These are phyloP conservation scores for Trametes sp. DNA, from an alignment of 1,284 basidiomycete genomes.

Conservation along the genomic window DNA sequence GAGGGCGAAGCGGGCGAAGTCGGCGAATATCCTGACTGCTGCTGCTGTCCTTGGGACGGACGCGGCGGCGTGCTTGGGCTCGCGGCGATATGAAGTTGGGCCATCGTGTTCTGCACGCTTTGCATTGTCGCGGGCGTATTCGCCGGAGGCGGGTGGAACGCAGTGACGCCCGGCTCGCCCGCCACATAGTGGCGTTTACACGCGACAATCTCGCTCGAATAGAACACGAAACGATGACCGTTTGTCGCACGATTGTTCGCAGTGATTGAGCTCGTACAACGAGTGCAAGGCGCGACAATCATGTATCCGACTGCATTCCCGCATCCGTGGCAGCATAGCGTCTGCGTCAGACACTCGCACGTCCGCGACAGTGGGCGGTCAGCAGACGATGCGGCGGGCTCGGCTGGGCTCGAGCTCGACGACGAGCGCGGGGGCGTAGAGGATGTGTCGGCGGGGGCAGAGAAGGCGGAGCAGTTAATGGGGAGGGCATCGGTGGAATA, in stretches of 20 bases:
- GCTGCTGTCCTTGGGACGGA: not conserved
- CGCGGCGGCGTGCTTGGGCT: slow-evolving; percentile 9
- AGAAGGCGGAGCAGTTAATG: slow-evolving; percentile 73
- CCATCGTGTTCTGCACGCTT: slow-evolving; percentile 8
- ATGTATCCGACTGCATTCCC: slow-evolving; percentile 80
- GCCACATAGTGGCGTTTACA: slow-evolving; percentile 75
- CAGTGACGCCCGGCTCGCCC: slow-evolving; percentile 73
- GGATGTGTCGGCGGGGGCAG: slow-evolving; percentile 49
- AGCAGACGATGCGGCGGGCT: not conserved
- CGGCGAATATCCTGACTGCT: slow-evolving; percentile 7
- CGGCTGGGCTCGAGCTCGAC: slow-evolving; percentile 17
- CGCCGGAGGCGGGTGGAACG: slow-evolving; percentile 48
- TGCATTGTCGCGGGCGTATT: slow-evolving; percentile 28
- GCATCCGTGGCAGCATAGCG: slow-evolving; percentile 83
- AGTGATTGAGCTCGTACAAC: slow-evolving; percentile 75
- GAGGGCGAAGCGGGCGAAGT: slow-evolving; percentile 26
- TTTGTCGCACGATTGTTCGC: slow-evolving; percentile 76
- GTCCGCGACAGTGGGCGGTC: slow-evolving; percentile 52
- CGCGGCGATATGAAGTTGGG: slow-evolving; percentile 12
- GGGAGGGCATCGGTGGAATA: slow-evolving; percentile 87
- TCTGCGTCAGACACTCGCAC: slow-evolving; percentile 76
- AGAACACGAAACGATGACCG: slow-evolving; percentile 89
- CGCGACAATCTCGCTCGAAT: slow-evolving; percentile 78
- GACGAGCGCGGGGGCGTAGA: slow-evolving; percentile 32
- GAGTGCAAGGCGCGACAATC: slow-evolving; percentile 75